These are phyloP conservation scores for Chlorella sp. DNA, from an alignment of 139 green algal species.

Conservation along the genomic window DNA sequence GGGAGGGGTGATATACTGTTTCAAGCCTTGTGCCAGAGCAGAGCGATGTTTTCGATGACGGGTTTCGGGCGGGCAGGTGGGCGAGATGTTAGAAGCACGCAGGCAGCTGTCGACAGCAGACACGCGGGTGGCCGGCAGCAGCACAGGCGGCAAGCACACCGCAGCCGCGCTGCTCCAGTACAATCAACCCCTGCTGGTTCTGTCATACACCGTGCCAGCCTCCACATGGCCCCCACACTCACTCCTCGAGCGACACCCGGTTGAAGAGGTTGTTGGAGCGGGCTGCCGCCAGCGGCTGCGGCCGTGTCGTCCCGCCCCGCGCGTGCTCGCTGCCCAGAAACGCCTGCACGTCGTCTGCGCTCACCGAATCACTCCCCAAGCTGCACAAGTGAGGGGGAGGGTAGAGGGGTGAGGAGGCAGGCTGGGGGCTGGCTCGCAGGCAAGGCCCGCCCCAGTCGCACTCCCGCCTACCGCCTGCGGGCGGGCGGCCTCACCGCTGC, in stretches of 20 bases:
- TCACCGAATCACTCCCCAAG: neutral
- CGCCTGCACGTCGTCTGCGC: slow-evolving; percentile 30
- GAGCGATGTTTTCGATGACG: too few species aligned
- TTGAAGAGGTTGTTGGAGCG: slow-evolving; percentile 21
- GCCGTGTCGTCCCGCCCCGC: neutral
- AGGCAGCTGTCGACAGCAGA: neutral
- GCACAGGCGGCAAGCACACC: neutral
- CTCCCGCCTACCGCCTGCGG: neutral
- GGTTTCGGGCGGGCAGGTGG: too few species aligned
- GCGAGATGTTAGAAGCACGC: neutral
- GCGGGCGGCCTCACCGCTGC: slow-evolving; percentile 14
- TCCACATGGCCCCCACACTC: neutral
- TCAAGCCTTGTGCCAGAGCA: too few species aligned
- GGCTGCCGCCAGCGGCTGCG: neutral
- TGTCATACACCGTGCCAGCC: neutral
- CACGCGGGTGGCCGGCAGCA: neutral
- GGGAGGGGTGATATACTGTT: too few species aligned
- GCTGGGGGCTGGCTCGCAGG: neutral
- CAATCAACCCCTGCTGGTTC: neutral
- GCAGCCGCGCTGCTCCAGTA: neutral
- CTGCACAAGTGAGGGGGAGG: neutral
- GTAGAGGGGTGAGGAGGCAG: neutral
- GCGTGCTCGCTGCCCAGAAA: slow-evolving; percentile 5
- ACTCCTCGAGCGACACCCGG: slow-evolving; percentile 18
- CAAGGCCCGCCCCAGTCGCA: neutral